phyloP scores from a whole-genome alignment of 75 land plant genomes.

The Cryptomeria japonica region DNA sequence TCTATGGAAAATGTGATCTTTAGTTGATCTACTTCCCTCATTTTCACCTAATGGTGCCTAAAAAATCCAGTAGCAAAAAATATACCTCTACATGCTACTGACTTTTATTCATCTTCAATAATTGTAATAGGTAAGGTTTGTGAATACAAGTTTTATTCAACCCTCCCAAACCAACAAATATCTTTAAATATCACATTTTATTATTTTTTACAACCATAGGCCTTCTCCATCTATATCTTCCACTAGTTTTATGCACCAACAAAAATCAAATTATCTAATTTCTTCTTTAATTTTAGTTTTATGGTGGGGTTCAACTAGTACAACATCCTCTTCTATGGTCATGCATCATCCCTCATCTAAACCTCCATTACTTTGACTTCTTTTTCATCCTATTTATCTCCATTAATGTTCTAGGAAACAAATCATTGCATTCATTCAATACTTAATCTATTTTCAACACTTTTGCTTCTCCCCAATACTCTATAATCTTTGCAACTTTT shows the following conservation, averaged over 20 bases:
- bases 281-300: neutral
- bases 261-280: neutral
- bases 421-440: too few species aligned
- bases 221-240: neutral
- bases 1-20: too few species aligned
- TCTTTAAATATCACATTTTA: neutral
- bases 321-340: too few species aligned
- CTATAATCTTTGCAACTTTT: too few species aligned
- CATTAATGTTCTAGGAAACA: too few species aligned
- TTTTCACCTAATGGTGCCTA: neutral
- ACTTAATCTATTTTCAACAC: too few species aligned
- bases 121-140: neutral
- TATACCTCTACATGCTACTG: neutral
- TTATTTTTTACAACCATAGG: neutral
- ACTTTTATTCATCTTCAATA: neutral
- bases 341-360: too few species aligned
- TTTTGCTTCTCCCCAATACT: too few species aligned
- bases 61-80: neutral
- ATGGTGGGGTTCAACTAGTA: neutral
- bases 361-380: too few species aligned
- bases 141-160: neutral
- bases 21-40: neutral
- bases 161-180: neutral
- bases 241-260: neutral
- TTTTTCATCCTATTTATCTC: too few species aligned